Conservation (phyloP, 1,139 yeast species). For the Blastobotrys malaysiensis region DNA sequence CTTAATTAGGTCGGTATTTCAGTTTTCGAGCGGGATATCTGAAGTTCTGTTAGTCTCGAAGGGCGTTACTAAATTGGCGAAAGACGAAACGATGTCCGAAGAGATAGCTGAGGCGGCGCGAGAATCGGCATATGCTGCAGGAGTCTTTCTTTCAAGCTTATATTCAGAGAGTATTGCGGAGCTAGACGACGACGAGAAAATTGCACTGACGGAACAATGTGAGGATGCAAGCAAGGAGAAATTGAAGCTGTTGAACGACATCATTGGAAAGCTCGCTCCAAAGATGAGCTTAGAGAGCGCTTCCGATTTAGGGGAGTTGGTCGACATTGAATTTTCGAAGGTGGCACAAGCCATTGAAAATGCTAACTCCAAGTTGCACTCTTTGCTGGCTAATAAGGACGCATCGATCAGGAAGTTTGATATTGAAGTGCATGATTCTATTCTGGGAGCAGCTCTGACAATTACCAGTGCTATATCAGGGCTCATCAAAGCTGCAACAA, state of each 20-base stretch:
- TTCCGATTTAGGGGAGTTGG: conserved; percentile 58
- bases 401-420: conserved; percentile 56
- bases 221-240: conserved; percentile 69
- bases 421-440: conserved; percentile 69
- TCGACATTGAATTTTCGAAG: conserved; percentile 63
- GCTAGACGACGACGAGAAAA: conserved; percentile 58
- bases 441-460: conserved; percentile 73
- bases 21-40: conserved; percentile 57
- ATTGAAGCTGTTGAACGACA: conserved; percentile 53
- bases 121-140: conserved; percentile 56
- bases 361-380: conserved; percentile 58
- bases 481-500: conserved; percentile 71
- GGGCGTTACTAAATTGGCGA: conserved; percentile 56
- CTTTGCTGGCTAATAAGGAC: conserved; percentile 46
- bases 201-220: conserved; percentile 70
- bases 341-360: conserved; percentile 66
- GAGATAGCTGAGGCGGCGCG: conserved; percentile 45
- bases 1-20: conserved; percentile 62
- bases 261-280: conserved; percentile 56
- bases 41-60: conserved; percentile 67
- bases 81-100: conserved; percentile 49
- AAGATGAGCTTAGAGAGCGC: conserved; percentile 36
- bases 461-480: conserved; percentile 74
- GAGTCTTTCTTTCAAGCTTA: conserved; percentile 56
- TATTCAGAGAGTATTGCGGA: conserved; percentile 47